Conservation (phyloP, 306 rosid species). For the Benincasa hispida region DNA sequence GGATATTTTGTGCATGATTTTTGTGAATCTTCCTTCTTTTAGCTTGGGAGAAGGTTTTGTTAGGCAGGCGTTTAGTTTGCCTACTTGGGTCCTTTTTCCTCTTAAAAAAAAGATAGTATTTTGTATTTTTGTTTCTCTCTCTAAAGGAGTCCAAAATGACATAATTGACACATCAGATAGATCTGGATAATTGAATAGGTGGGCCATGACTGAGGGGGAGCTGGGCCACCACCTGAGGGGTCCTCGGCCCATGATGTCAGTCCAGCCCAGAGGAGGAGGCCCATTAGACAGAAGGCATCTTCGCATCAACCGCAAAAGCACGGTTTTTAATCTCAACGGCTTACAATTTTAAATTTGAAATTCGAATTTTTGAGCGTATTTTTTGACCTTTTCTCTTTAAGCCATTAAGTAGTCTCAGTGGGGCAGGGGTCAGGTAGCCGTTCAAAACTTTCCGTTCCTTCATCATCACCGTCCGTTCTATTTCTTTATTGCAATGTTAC, state of each 20-base stretch:
- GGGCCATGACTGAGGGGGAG: neutral
- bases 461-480: neutral
- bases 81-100: too few species aligned
- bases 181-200: neutral
- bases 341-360: conserved; percentile 1
- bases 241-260: neutral
- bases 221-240: neutral
- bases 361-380: conserved; percentile 2
- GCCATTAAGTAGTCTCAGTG: neutral
- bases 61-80: too few species aligned
- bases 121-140: too few species aligned
- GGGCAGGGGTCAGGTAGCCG: neutral
- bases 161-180: neutral
- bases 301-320: neutral
- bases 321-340: neutral
- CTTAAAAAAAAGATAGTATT: too few species aligned
- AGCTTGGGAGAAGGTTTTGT: too few species aligned
- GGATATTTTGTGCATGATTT: too few species aligned
- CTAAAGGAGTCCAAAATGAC: neutral
- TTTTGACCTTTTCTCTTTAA: neutral
- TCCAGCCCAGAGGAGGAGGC: neutral
- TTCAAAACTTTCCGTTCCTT: neutral
- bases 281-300: neutral
- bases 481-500: neutral
- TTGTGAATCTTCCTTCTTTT: too few species aligned